Base-by-base conservation (phyloP, 768 basidiomycete species). In the Pleurotus cornucopiae region DNA sequence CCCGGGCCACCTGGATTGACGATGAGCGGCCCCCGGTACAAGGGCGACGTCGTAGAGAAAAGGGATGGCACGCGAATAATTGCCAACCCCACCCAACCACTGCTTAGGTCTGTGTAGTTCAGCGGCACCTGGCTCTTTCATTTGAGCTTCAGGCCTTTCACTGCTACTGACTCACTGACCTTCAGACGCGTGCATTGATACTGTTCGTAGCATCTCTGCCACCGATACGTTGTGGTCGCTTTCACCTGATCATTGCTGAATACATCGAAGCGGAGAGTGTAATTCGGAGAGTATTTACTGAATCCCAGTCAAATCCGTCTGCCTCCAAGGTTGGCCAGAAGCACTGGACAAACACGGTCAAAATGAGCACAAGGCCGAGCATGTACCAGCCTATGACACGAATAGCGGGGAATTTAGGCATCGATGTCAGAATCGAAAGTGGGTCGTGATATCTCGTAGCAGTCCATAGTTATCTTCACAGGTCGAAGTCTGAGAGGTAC, bases 1-100 rank as follows among this genome's bases (percentile, higher is more conserved):
- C 78, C 78, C 0, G 78, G 78, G 0, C 79, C 78, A 21, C 78
- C 76, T 1, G 76, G 78, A 52, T 79, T 79, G 60, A 76, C 66
- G 4, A 79, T 63, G 12, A 79, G 65, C 1, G 77, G 77, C 0
- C 79, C 79, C 18, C 70, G 72, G 55, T 78, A 79, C 2, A 64
- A 59, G 5, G 63, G 58, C 41, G 41, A 44, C n/a, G 4, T 44
- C 1, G 48, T 40, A 1, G 67, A 60, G 0, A 55, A 39, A n/a
- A 65, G 49, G 4, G 78, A 70, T 2, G 74, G 74, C 25, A 71
- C 66, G 16, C 76, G 71, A 20, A 73, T 69, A 5, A 80, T 55
- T 0, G 78, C 80, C 30, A 80, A 74, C n/a, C 64, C 64, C 0
- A 73, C 76, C 54, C 67, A 67, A 13, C 59, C 65, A 7, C 72